Evolutionary conservation across 805 yeast genomes (phyloP), one percentile per base, ranked within the genome.

Genomic region (Candida sphagnicola): DNA sequence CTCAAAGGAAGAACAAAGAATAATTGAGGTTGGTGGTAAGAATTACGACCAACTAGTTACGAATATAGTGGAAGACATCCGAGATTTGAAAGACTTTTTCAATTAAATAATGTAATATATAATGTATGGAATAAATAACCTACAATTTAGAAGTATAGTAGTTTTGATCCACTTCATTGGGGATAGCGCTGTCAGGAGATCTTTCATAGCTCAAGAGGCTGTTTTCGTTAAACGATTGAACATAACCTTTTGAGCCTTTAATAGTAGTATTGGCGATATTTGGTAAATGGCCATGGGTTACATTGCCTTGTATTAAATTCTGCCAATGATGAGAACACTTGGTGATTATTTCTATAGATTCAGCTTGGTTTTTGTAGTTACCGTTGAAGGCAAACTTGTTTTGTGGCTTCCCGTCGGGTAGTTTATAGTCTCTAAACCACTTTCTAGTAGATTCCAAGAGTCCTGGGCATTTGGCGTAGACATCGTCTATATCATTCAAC

Each of bases 341-440:
- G 56, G 78, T 72, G 50, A 91, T 77, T 50, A 90, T 78, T 49
- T 85, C 88, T 52, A 85, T 74, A 43, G 99, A 95, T 59, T 90
- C 89, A 56, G 78, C 74, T 72, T 78, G 85, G 76, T 81, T 80
- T 69, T 85, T 85, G 74, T 88, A 87, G 62, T 85, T 88, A 49
- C 96, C 99, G 44, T 86, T 77, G 80, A 88, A 89, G n/a, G 97
- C 98, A 64, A 93, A 91, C 67, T 84, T 85, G 70, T 93, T 93
- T 68, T 80, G 86, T 55, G 96, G 95, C 77, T 93, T 93, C 46
- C 98, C 99, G 64, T 91, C 99, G 39, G 99, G 97, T 52, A 89
- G 77, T 70, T 93, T 93, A 81, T 93, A 93, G 67, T 90, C 89
- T 65, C 95, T 85, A 81, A 93, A 93, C 99, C 99, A 93, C 69